Evolutionary conservation across 2,329 filamentous ascomycete species (phyloP).

Genomic region (Kalmusia sp.): DNA sequence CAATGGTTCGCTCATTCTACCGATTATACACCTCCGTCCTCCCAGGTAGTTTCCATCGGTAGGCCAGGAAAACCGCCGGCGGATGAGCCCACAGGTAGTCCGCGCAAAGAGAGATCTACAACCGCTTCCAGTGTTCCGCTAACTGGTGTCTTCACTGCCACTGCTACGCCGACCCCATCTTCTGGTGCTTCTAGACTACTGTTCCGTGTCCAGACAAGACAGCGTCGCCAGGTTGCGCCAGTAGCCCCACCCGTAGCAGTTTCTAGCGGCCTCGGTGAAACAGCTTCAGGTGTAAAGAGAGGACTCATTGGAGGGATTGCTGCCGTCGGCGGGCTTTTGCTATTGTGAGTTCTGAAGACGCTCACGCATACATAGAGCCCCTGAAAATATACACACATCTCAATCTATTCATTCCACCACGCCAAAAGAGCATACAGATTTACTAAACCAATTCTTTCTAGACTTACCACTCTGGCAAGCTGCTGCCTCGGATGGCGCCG

Average conservation of each 20-base stretch:
- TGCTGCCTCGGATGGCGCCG: conserved; percentile 2
- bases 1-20: conserved; percentile 17
- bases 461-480: background rate
- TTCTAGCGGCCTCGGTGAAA: background rate
- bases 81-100: background rate
- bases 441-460: background rate
- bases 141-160: conserved; percentile 22
- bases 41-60: conserved; percentile 13
- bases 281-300: background rate
- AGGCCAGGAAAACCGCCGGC: background rate
- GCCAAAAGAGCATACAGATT: background rate
- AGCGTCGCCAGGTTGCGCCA: background rate
- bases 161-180: conserved; percentile 15
- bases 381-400: background rate
- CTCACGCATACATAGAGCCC: background rate
- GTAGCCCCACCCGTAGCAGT: background rate
- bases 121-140: conserved; percentile 14
- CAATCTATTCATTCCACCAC: background rate
- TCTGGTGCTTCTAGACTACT: conserved; percentile 17
- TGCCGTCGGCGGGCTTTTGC: conserved; percentile 2
- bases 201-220: background rate
- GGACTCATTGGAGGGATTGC: conserved; percentile 6
- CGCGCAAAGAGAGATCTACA: background rate
- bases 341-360: conserved; percentile 2
- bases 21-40: conserved; percentile 12